Percentiles rank a stretch among this genome's conserved stretches.
Conservation (phyloP, 768 basidiomycete species). For the Tulasnella sp. region DNA sequence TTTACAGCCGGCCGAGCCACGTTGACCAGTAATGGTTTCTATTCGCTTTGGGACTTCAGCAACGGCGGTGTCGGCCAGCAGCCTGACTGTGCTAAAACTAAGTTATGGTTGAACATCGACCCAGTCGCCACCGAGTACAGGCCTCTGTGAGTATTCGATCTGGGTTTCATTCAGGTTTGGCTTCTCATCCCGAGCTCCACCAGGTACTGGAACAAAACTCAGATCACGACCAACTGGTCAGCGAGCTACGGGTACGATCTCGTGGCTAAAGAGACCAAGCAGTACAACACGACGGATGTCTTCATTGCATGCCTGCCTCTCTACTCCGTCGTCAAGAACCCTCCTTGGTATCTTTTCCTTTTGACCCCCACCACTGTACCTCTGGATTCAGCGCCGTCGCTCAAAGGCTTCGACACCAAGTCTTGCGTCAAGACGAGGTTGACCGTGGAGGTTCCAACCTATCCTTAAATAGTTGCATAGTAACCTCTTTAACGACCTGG, state of each 20-base stretch:
- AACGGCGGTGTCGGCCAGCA: background rate
- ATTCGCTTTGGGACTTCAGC: background rate
- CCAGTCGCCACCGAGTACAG: background rate
- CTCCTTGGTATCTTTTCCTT: background rate
- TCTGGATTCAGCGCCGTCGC: background rate
- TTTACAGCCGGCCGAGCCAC: background rate
- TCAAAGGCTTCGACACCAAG: background rate
- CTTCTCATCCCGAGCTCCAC: too few species aligned
- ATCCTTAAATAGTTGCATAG: too few species aligned
- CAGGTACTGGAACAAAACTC: conserved; percentile 1
- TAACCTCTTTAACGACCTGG: too few species aligned
- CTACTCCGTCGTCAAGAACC: background rate
- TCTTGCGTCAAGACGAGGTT: background rate
- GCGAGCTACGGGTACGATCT: background rate
- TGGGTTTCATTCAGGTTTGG: background rate
- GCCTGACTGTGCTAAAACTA: background rate
- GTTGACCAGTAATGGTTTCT: background rate
- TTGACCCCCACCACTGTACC: background rate
- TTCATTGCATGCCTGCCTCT: background rate
- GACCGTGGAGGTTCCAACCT: background rate
- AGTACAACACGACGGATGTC: background rate
- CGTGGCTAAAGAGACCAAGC: background rate
- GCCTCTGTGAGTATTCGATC: background rate
- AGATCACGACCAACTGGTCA: background rate
- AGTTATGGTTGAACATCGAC: background rate